These are phyloP conservation scores for Echites panduratus DNA, from an alignment of 257 asterid genomes.

Conservation along the genomic window DNA sequence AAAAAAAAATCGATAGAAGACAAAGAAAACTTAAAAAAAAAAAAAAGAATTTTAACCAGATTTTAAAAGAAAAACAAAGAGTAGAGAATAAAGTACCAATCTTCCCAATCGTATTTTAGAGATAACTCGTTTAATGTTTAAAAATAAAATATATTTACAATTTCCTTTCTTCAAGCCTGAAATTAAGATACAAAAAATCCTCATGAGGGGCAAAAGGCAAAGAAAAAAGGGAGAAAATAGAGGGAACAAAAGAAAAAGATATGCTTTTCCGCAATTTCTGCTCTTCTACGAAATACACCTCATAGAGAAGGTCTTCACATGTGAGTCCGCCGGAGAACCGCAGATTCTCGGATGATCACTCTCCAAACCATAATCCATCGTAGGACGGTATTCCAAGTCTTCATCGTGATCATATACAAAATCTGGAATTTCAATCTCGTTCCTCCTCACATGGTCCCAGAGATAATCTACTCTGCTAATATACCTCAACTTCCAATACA, in stretches of 20 bases:
- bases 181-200: neutral
- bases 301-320: slow-evolving; percentile 56
- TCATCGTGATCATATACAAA: slow-evolving; percentile 75
- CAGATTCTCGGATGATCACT: slow-evolving; percentile 62
- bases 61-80: too few species aligned
- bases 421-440: slow-evolving; percentile 67
- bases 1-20: too few species aligned
- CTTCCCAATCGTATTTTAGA: too few species aligned
- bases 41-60: too few species aligned
- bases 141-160: neutral
- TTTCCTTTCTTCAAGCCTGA: neutral
- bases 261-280: too few species aligned
- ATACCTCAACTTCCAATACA: slow-evolving; percentile 66
- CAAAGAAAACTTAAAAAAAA: too few species aligned
- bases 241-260: too few species aligned
- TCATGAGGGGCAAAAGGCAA: neutral
- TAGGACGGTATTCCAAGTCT: slow-evolving; percentile 63
- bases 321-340: slow-evolving; percentile 34
- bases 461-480: slow-evolving; percentile 60
- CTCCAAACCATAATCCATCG: slow-evolving; percentile 75
- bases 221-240: too few species aligned
- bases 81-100: too few species aligned
- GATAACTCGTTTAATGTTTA: too few species aligned
- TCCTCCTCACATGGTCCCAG: slow-evolving; percentile 68
- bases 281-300: slow-evolving; percentile 70